Conservation (phyloP, 2,329 filamentous ascomycete genomes). For the Monilinia polystroma region DNA sequence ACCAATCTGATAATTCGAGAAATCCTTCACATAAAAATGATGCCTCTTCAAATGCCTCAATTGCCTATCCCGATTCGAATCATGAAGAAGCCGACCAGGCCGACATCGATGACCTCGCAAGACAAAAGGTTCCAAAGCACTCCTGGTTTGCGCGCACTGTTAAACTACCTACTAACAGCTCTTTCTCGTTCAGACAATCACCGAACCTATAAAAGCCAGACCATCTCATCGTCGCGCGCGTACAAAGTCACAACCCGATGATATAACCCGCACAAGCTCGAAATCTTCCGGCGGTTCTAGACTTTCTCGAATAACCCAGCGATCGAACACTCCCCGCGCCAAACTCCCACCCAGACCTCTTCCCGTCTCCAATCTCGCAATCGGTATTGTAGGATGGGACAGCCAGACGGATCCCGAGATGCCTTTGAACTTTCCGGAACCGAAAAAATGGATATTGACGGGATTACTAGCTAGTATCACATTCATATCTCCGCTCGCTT, state of each 20-base stretch:
- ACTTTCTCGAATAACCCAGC: conserved; percentile 32
- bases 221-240: neutral
- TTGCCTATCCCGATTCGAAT: conserved; percentile 32
- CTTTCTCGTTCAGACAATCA: conserved; percentile 25
- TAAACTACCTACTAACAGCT: conserved; percentile 10
- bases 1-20: conserved; percentile 30
- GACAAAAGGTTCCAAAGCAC: conserved; percentile 27
- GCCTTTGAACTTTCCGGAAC: conserved; percentile 52
- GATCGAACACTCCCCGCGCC: conserved; percentile 29
- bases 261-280: conserved; percentile 23
- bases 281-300: conserved; percentile 31
- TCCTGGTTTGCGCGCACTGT: neutral
- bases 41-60: conserved; percentile 21
- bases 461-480: conserved; percentile 40
- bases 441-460: conserved; percentile 38
- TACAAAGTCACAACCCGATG: conserved; percentile 6
- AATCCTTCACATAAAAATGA: conserved; percentile 21
- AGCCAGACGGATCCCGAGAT: conserved; percentile 56
- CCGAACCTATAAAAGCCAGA: conserved; percentile 11
- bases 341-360: conserved; percentile 25
- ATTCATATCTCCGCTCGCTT: conserved; percentile 40
- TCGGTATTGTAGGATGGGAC: conserved; percentile 60
- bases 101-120: conserved; percentile 35
- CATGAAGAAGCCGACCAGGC: conserved; percentile 36
- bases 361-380: conserved; percentile 52